phyloP scores from a whole-genome alignment of 208 protist species.

The Leishmania aethiopica region DNA sequence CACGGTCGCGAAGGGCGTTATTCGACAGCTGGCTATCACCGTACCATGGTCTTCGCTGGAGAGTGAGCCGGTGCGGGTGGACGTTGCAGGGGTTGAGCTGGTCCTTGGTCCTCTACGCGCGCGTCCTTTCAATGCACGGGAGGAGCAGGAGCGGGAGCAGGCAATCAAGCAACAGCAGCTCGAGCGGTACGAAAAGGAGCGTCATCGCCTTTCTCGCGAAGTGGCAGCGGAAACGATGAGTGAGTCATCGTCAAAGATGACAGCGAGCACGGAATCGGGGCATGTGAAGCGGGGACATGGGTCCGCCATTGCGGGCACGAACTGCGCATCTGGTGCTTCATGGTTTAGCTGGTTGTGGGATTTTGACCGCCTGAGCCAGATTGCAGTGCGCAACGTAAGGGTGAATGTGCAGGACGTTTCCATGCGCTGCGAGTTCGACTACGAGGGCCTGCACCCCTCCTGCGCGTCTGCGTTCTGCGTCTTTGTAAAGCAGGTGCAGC shows the following conservation, averaged over 20 bases:
- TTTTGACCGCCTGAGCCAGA: constrained; percentile 58
- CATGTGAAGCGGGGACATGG: neutral
- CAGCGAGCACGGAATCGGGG: neutral
- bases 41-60: constrained; percentile 85
- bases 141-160: constrained; percentile 55
- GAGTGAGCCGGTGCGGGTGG: constrained; percentile 59
- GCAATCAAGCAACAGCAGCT: constrained; percentile 72
- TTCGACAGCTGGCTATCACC: constrained; percentile 54
- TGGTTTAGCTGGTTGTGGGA: constrained; percentile 39
- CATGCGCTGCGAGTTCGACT: constrained; percentile 69
- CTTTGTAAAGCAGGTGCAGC: constrained; percentile 44
- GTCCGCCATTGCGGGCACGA: neutral
- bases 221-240: neutral
- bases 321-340: neutral
- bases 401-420: constrained; percentile 52
- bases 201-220: constrained; percentile 17
- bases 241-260: neutral
- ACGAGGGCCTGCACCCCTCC: constrained; percentile 56
- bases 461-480: constrained; percentile 51
- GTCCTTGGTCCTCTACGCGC: constrained; percentile 70
- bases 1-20: constrained; percentile 71
- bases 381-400: constrained; percentile 51
- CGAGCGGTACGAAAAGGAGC: constrained; percentile 48
- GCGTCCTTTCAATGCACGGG: constrained; percentile 44
- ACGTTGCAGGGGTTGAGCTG: constrained; percentile 73